phyloP scores from a whole-genome alignment of 2,329 filamentous ascomycete genomes.

The Epichloe hybrida region DNA sequence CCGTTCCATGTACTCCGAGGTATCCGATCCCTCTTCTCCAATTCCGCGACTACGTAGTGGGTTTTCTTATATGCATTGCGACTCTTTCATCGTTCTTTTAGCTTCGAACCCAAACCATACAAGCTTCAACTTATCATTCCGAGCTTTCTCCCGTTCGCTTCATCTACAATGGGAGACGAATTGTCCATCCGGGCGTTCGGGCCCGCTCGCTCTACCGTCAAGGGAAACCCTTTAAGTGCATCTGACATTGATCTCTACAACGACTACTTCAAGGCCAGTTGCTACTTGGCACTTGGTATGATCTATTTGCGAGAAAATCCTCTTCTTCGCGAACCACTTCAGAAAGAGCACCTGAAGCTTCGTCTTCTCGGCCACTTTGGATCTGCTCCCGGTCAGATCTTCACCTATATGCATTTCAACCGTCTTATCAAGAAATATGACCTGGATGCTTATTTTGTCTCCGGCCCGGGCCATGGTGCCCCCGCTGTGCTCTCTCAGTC shows the following conservation, averaged over 20 bases:
- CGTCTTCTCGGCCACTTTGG: constrained; percentile 68
- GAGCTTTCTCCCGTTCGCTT: neutral
- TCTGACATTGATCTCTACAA: constrained; percentile 57
- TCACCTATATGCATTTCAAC: constrained; percentile 74
- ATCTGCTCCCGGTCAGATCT: constrained; percentile 66
- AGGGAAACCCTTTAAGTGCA: constrained; percentile 45
- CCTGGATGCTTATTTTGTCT: constrained; percentile 58
- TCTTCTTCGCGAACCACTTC: constrained; percentile 55
- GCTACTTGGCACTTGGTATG: constrained; percentile 69
- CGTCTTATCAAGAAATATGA: constrained; percentile 70
- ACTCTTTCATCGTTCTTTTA: neutral
- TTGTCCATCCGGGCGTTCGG: constrained; percentile 52
- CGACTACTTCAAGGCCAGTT: constrained; percentile 59
- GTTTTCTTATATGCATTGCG: neutral
- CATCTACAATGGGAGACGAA: constrained; percentile 24
- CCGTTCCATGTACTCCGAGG: no score
- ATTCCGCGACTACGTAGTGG: neutral
- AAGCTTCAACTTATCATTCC: neutral
- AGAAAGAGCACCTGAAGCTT: constrained; percentile 57
- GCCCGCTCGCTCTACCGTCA: constrained; percentile 49
- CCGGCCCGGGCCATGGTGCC: constrained; percentile 65
- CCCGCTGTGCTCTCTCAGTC: constrained; percentile 64
- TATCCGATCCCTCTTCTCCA: no score
- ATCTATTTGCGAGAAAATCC: constrained; percentile 66
- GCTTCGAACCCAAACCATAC: neutral